Percentiles rank a stretch among this genome's conserved stretches.
phyloP scores from a whole-genome alignment of 495 filamentous ascomycete genomes.

The Hyphodiscus hymeniophilus region DNA sequence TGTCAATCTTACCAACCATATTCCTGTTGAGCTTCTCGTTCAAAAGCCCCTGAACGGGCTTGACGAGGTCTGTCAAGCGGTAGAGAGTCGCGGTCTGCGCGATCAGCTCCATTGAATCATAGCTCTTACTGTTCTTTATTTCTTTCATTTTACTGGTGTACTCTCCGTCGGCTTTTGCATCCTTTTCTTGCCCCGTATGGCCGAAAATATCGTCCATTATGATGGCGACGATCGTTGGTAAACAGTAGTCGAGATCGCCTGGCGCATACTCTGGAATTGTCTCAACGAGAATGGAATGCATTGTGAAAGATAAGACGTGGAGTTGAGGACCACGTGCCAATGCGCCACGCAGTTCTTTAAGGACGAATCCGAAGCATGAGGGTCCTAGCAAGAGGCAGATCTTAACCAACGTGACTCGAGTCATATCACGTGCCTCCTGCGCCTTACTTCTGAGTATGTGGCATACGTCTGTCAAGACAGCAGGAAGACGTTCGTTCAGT shows the following conservation, averaged over 20 bases:
- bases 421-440: conserved; percentile 82
- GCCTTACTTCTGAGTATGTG: conserved; percentile 85
- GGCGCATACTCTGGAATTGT: conserved; percentile 65
- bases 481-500: conserved; percentile 63
- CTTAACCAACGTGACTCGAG: conserved; percentile 76
- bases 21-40: conserved; percentile 72
- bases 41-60: conserved; percentile 67
- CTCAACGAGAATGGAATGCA: conserved; percentile 82
- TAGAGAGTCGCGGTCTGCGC: conserved; percentile 68
- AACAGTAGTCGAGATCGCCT: conserved; percentile 84
- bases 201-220: conserved; percentile 99
- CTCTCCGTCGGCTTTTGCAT: conserved; percentile 59
- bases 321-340: conserved; percentile 82
- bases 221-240: conserved; percentile 65
- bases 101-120: conserved; percentile 92
- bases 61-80: conserved; percentile 64
- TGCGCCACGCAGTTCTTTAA: conserved; percentile 81
- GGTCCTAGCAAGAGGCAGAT: conserved; percentile 74
- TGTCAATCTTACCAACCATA: conserved; percentile 81
- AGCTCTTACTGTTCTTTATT: conserved; percentile 94
- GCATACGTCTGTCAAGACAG: conserved; percentile 83
- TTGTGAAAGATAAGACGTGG: conserved; percentile 89
- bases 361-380: conserved; percentile 77
- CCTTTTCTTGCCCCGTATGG: conserved; percentile 91
- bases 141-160: conserved; percentile 96